Percentiles rank a stretch among this genome's conserved stretches.
phyloP scores from a whole-genome alignment of 495 filamentous ascomycete species.

The Xylaria scruposa region DNA sequence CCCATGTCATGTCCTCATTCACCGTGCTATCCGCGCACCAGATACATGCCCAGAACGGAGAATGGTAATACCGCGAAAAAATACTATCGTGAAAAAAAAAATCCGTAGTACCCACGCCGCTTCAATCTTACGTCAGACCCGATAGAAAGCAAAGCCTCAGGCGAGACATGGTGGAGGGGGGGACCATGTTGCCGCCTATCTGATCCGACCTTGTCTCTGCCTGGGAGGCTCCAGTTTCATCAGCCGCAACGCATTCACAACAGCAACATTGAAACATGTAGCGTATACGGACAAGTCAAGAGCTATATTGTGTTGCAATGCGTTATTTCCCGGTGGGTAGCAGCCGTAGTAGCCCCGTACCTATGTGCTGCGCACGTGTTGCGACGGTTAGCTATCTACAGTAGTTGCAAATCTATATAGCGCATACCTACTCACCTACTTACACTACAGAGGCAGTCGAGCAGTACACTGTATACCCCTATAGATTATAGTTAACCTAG shows the following conservation, averaged over 20 bases:
- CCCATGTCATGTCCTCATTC: background rate
- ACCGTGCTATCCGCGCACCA: background rate
- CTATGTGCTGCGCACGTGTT: background rate
- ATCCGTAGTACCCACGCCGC: background rate
- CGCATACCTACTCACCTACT: no score
- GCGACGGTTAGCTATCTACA: background rate
- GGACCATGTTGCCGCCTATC: background rate
- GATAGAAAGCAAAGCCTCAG: background rate
- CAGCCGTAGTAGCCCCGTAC: background rate
- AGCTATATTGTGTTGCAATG: background rate
- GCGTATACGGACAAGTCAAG: no score
- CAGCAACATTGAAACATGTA: no score
- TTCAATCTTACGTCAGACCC: conserved; percentile 3
- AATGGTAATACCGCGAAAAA: background rate
- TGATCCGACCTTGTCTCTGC: background rate
- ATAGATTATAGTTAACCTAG: background rate
- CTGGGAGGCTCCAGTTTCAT: background rate
- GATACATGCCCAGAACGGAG: background rate
- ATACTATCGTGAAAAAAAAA: no score
- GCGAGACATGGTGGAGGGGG: background rate
- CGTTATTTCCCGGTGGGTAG: background rate
- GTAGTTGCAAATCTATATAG: background rate
- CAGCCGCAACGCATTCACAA: conserved; percentile 3
- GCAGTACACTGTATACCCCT: background rate
- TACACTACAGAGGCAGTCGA: no score